These are phyloP conservation scores for Pleodorina starrii DNA, from an alignment of 139 green algal species.

Conservation along the genomic window DNA sequence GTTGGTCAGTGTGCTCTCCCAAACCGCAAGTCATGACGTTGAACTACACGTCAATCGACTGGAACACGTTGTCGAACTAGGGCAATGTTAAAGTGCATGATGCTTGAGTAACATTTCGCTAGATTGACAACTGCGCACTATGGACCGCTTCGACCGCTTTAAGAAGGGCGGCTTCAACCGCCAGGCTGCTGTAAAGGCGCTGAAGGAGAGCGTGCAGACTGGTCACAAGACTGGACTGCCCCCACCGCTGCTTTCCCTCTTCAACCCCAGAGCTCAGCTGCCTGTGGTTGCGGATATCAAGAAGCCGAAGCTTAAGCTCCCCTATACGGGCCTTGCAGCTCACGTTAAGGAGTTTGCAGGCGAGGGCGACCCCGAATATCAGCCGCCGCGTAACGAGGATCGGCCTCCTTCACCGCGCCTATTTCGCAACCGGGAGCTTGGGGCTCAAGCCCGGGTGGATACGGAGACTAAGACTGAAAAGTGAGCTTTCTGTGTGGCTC, in stretches of 20 bases:
- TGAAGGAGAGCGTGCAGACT: slow-evolving; percentile 72
- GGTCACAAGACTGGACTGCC: slow-evolving; percentile 85
- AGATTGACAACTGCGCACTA: no score
- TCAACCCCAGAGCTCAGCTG: slow-evolving; percentile 67
- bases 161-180: slow-evolving; percentile 48
- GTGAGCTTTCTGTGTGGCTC: slow-evolving; percentile 46
- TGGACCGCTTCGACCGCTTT: slow-evolving; percentile 46
- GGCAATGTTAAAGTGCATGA: no score
- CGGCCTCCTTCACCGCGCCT: slow-evolving; percentile 55
- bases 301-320: slow-evolving; percentile 64
- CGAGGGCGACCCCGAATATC: slow-evolving; percentile 82
- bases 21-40: no score
- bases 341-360: slow-evolving; percentile 80
- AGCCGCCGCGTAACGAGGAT: slow-evolving; percentile 67
- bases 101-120: neutral
- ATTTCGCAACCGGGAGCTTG: slow-evolving; percentile 84
- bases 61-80: no score
- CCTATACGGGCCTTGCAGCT: slow-evolving; percentile 74
- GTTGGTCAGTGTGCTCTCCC: no score
- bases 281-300: slow-evolving; percentile 16
- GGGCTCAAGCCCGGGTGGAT: slow-evolving; percentile 77
- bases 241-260: slow-evolving; percentile 82
- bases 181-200: slow-evolving; percentile 56
- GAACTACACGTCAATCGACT: no score
- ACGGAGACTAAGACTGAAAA: slow-evolving; percentile 82